A percentile compares a stretch with the other conserved stretches of the same genome.
phyloP scores from a whole-genome alignment of 345 rosid genomes.

The Eucalyptus virginea region DNA sequence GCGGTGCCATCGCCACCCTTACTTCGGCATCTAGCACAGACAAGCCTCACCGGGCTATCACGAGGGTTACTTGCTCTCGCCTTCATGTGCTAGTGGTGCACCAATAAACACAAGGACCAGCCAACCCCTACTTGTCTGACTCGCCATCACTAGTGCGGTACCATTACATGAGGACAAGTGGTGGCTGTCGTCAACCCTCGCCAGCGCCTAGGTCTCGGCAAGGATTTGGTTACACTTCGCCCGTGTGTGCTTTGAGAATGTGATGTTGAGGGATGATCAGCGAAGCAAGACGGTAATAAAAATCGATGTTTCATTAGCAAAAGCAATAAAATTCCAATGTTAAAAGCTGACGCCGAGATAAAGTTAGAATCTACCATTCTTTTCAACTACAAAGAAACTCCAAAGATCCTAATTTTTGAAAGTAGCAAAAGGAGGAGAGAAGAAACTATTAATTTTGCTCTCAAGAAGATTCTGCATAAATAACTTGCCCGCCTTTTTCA shows the following conservation, averaged over 20 bases:
- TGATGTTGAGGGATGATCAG: neutral
- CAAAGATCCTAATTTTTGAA: neutral
- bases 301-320: neutral
- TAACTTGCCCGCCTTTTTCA: no score
- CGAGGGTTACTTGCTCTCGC: neutral
- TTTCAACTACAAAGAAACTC: neutral
- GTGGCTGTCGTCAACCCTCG: no score
- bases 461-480: no score
- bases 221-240: neutral
- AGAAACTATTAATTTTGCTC: no score
- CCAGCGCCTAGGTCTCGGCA: no score
- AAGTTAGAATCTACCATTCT: neutral
- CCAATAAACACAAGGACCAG: neutral
- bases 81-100: neutral
- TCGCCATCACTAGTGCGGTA: neutral
- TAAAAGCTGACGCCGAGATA: no score
- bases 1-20: neutral
- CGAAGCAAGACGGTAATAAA: rapidly evolving
- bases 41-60: rapidly evolving
- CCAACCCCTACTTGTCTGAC: neutral
- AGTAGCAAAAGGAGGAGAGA: no score
- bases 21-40: no score
- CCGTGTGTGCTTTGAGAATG: no score
- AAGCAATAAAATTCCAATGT: rapidly evolving
- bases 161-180: neutral